Evolutionary conservation across 345 rosid genomes (phyloP).

Genomic region (Eucalyptus coolabah): DNA sequence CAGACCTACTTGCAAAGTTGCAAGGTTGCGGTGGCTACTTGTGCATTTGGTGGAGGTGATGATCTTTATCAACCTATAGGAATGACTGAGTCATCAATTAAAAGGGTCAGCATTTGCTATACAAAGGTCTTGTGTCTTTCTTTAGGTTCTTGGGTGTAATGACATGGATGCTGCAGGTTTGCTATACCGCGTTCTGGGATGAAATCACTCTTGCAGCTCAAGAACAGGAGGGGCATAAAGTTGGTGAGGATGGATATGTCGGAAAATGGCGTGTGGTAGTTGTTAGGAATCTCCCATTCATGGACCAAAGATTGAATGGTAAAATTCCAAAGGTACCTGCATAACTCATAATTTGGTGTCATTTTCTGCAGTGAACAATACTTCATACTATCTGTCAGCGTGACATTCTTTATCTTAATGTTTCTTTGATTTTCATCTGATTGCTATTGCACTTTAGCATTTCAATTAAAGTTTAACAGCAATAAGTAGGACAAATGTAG

Average conservation of each 20-base stretch:
- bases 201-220: constrained; percentile 68
- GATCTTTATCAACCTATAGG: constrained; percentile 93
- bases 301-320: constrained; percentile 89
- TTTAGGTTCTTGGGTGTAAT: background rate
- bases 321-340: constrained; percentile 87
- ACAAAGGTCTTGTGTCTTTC: background rate
- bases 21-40: constrained; percentile 68
- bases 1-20: constrained; percentile 53
- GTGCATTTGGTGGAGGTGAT: constrained; percentile 99
- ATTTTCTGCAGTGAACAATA: background rate
- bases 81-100: constrained; percentile 50
- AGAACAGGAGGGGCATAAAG: constrained; percentile 40
- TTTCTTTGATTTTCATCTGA: background rate
- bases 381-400: background rate
- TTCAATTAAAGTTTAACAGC: background rate
- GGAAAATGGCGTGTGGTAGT: constrained; percentile 89
- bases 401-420: background rate
- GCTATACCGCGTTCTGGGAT: constrained; percentile 97
- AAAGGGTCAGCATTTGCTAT: constrained; percentile 40
- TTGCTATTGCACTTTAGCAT: background rate
- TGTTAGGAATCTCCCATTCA: constrained; percentile 73
- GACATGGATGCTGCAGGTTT: constrained; percentile 48
- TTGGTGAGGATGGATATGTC: constrained; percentile 40
- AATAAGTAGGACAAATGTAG: background rate
- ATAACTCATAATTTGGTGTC: background rate